Evolutionary conservation across 2,329 filamentous ascomycete species (phyloP), one percentile per base, ranked within the genome.

Genomic region (Colletotrichum sp.): DNA sequence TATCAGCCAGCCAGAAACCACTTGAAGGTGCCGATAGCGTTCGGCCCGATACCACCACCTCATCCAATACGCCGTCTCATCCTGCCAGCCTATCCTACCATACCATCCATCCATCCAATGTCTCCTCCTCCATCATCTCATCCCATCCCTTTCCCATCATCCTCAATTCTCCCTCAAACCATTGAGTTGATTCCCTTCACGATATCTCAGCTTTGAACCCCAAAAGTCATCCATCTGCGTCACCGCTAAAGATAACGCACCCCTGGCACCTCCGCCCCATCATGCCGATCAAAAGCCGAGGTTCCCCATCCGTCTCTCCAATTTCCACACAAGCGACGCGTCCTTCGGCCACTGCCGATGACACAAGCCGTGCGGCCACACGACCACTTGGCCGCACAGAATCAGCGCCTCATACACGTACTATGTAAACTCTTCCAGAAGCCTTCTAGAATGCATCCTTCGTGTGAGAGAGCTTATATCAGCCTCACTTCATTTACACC

Each of bases 251-350:
- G 26, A 28, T 34, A 30, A 55, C 49, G 57, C 18, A 24, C 64
- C 57, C 9, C 34, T 8, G 10, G 21, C 28, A 68, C 7, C 18
- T 32, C n/a, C 32, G 66, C 71, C 44, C 57, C 59, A 59, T 49
- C 12, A 71, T 74, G 72, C 67, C 72, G 72, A 63, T 69, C 66
- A 52, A 74, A 74, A 60, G 67, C 72, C 67, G 72, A 74, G 67
- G 72, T 70, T 39, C 36, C 36, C 36, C 15, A 39, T 39, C 57
- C 6, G 5, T n/a, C 57, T 28, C 9, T 10, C 21, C 55, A 34
- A 44, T 18, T n/a, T n/a, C 36, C 55, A 26, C 30, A 8, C 16
- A 62, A 18, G 26, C 18, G 30, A 62, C 59, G 59, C 59, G 28
- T 62, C 28, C 28, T 12, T 62, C 59, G 59, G 10, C 59, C 59